Base-by-base conservation (phyloP, 352 stramenopile genomes). In the Albugo candida region DNA sequence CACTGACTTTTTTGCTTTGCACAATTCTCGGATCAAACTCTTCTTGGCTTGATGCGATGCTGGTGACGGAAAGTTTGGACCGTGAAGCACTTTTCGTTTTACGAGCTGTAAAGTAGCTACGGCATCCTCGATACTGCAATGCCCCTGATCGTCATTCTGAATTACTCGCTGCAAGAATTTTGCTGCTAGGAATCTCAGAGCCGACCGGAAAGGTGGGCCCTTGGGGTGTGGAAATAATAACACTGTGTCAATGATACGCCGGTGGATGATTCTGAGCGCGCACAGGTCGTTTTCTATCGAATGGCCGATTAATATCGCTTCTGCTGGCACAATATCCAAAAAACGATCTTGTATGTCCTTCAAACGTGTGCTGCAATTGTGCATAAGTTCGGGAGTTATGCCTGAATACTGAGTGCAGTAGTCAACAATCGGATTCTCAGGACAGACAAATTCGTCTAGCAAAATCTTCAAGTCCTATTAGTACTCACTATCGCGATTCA, bases 391-490 rank as follows among this genome's bases (percentile, higher is more conserved):
- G 17, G 53, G 56, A 13, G 76, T 88, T 53, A 93, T 87, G 27
- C 81, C 81, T 0, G 70, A 86, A 56, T 75, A 93, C 53, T 83
- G 67, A 19, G 81, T 93, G 43, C 71, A 87, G 47, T 93, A 93
- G 52, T 92, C 78, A 5, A 91, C 71, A 24, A 93, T 88, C 13
- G 66, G 64, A 24, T 86, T 85, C 50, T 57, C 65, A 1, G 79
- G 79, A n/a, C 69, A 59, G 14, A 91, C 74, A 36, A 74, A 91
- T 45, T 86, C 75, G 40, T 93, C 79, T 6, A 89, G 53, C n/a
- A 87, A 45, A 4, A 89, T 65, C 41, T 65, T 47, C 24, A 14
- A 39, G 39, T 18, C 13, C 2, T 0, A 16, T 27, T 17, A 38
- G 1, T 17, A 13, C 11, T 17, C 5, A 19, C 20, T 37, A 38